Conservation (phyloP, 1,284 basidiomycete genomes). For the Leccinum angustisporum region DNA sequence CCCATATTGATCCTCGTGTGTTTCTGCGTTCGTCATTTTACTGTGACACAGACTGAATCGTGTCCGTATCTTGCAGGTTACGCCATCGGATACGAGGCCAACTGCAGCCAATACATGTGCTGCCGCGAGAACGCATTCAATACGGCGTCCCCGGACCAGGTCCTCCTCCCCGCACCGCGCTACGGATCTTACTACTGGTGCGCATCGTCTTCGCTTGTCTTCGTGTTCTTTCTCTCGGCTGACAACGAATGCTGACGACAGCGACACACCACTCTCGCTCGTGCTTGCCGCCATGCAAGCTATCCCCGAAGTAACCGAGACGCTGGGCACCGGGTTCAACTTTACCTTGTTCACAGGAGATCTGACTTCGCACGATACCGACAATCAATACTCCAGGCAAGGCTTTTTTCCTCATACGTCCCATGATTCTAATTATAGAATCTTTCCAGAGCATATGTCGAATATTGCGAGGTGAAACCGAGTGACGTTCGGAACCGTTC, state of each 20-base stretch:
- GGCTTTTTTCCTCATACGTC: background rate
- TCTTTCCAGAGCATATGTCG: conserved; percentile 40
- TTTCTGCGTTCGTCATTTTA: background rate
- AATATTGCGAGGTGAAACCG: conserved; percentile 52
- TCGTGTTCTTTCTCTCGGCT: background rate
- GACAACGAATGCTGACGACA: conserved; percentile 24
- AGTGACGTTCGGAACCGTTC: background rate
- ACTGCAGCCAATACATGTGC: conserved; percentile 66
- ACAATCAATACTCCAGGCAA: conserved; percentile 63
- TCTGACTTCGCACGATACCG: conserved; percentile 68
- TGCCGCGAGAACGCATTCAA: conserved; percentile 63
- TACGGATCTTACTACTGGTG: conserved; percentile 55
- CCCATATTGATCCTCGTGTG: conserved; percentile 73
- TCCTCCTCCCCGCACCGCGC: conserved; percentile 59
- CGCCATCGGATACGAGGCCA: conserved; percentile 68
- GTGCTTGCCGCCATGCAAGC: conserved; percentile 60
- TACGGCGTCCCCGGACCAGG: conserved; percentile 45
- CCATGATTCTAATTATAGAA: conserved; percentile 1
- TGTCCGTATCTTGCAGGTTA: conserved; percentile 45
- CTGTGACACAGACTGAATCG: background rate
- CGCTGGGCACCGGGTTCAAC: conserved; percentile 57
- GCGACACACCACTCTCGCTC: conserved; percentile 68
- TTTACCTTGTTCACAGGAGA: conserved; percentile 77
- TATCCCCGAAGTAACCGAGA: conserved; percentile 67
- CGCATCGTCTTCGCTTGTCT: background rate